Evolutionary conservation across 2,329 filamentous ascomycete species (phyloP), one percentile per base, ranked within the genome.

Genomic region (Bertia moriformis): DNA sequence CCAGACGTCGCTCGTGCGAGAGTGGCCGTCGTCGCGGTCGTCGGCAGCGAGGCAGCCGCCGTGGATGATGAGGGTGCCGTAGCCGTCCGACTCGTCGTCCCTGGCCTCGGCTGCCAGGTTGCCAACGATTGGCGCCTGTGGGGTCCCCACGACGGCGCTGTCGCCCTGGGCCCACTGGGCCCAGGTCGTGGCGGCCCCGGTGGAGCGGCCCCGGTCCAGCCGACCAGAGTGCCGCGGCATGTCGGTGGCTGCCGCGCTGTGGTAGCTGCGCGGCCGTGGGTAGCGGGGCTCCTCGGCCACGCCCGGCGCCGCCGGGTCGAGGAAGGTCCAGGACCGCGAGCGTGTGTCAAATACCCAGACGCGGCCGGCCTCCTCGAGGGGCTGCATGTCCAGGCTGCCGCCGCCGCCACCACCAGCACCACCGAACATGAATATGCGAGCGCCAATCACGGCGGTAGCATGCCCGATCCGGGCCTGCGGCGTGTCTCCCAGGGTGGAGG

Each of bases 391-490:
- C 3, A 66, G 58, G 0, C 81, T 81, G 22, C 80, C 78, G 35
- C 83, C 76, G 7, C 87, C 86, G n/a, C n/a, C n/a, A n/a, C n/a
- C n/a, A n/a, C n/a, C n/a, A n/a, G n/a, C n/a, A n/a, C n/a, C n/a
- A 37, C 84, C 86, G 56, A 88, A 93, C 32, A 93, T 46, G 58
- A 89, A 89, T 49, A 93, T 76, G 17, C 75, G 76, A 35, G 70
- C 68, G 42, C 77, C 69, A 42, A 91, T 71, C 1, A 75, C 68
- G 12, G 78, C 71, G 0, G 79, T 73, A 22, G 84, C 78, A 46
- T 85, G 73, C 15, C 86, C 86, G 2, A 88, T 73, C 15, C 86
- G 73, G 2, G 83, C 67, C 1, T 65, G 57, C 1, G 85, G 84
- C 1, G 82, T 65, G 20, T 66, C 53, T 19, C 56, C 59, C 1